These are phyloP conservation scores for Rosa rugosa DNA, from an alignment of 306 rosid genomes.

Conservation along the genomic window DNA sequence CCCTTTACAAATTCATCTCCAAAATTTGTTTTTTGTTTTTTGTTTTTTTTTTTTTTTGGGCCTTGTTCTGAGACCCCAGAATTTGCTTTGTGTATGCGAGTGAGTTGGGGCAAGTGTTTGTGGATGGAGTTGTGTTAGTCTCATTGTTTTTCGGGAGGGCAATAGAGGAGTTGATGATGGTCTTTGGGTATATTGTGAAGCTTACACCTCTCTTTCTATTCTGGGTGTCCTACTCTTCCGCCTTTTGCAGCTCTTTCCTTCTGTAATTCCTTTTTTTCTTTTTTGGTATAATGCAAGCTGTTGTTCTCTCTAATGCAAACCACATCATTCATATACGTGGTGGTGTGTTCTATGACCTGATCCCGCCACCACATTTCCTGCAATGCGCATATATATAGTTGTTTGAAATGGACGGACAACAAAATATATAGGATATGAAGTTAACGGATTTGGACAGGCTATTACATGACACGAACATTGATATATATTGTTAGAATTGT, in stretches of 20 bases:
- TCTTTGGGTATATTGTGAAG: background rate
- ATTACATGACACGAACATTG: too few relatives aligned
- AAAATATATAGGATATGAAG: too few relatives aligned
- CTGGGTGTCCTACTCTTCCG: background rate
- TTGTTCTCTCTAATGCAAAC: too few relatives aligned
- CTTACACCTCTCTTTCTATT: background rate
- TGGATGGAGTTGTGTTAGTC: background rate
- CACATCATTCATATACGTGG: too few relatives aligned
- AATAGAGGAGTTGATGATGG: background rate
- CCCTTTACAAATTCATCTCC: background rate
- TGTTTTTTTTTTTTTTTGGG: background rate
- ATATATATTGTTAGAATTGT: too few relatives aligned
- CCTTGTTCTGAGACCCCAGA: slow-evolving; percentile 6
- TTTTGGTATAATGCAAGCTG: too few relatives aligned
- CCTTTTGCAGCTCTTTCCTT: background rate
- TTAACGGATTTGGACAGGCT: too few relatives aligned
- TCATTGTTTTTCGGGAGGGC: slow-evolving; percentile 10
- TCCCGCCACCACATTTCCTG: too few relatives aligned
- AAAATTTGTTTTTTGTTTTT: background rate
- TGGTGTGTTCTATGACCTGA: too few relatives aligned
- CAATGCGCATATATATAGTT: too few relatives aligned
- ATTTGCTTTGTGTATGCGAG: background rate
- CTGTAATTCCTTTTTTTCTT: too few relatives aligned
- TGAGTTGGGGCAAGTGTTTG: slow-evolving; percentile 7
- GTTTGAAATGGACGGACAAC: too few relatives aligned